These are phyloP conservation scores for Dictyostelium citrinum DNA, from an alignment of 78 protist species.

Conservation along the genomic window DNA sequence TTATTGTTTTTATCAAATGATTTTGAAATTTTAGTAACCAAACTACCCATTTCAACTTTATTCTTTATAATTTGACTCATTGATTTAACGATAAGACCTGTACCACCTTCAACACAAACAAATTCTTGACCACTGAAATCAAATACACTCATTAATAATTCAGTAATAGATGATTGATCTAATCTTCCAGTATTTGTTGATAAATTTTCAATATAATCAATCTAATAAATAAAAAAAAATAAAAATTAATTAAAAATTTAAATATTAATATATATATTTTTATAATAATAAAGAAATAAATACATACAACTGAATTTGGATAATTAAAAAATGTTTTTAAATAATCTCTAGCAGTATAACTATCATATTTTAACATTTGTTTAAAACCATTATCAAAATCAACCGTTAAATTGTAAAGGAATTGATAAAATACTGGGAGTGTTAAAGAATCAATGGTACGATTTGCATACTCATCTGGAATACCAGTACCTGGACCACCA, in stretches of 20 bases:
- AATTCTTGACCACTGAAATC: background rate
- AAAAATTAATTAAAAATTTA: no score
- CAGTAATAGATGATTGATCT: background rate
- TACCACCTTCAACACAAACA: constrained; percentile 1
- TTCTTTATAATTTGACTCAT: background rate
- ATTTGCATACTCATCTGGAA: background rate
- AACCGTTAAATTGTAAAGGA: background rate
- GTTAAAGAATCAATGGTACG: background rate
- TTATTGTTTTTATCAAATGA: background rate
- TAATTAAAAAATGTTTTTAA: background rate
- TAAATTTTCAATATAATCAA: constrained; percentile 13
- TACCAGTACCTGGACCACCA: background rate
- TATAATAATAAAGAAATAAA: background rate
- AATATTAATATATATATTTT: background rate
- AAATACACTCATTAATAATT: background rate
- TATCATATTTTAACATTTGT: background rate
- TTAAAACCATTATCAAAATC: constrained; percentile 21
- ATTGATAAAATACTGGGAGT: background rate
- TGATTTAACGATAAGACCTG: background rate
- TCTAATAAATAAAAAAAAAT: background rate
- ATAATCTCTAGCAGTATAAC: background rate
- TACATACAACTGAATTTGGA: background rate
- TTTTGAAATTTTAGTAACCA: constrained; percentile 1
- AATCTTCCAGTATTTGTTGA: background rate
- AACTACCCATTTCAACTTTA: background rate